These are phyloP conservation scores for Cytospora paraplurivora DNA, from an alignment of 2,329 filamentous ascomycete genomes.

Conservation along the genomic window DNA sequence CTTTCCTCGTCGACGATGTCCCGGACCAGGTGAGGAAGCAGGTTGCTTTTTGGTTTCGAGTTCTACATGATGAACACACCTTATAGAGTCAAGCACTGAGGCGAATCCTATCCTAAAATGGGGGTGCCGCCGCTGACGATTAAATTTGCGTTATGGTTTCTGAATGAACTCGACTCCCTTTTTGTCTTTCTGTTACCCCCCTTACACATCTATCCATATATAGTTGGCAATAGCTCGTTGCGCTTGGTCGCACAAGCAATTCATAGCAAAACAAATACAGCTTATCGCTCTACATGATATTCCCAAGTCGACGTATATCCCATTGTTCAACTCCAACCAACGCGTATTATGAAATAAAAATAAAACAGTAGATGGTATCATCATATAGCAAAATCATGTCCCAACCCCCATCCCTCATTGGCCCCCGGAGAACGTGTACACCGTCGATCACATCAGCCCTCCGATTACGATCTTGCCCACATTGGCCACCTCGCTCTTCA, in stretches of 20 bases:
- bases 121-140: constrained; percentile 50
- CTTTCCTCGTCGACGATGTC: constrained; percentile 35
- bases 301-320: constrained; percentile 24
- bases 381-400: constrained; percentile 10
- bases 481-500: constrained; percentile 79
- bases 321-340: constrained; percentile 20
- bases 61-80: constrained; percentile 86
- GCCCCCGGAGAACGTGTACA: background rate
- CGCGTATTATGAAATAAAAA: constrained; percentile 16
- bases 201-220: background rate
- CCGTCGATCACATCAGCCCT: constrained; percentile 66
- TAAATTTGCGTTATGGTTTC: constrained; percentile 44
- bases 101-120: constrained; percentile 42
- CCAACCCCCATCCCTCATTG: background rate
- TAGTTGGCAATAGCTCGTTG: background rate
- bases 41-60: constrained; percentile 41
- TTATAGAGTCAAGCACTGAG: constrained; percentile 99
- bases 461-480: constrained; percentile 88
- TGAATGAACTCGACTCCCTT: constrained; percentile 37
- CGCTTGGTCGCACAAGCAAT: background rate
- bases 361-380: constrained; percentile 26
- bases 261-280: constrained; percentile 1
- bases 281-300: background rate
- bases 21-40: constrained; percentile 15
- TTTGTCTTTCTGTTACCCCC: background rate